Conservation (phyloP, 371 early-diverging fungal genomes). For the Mortierella sp. region DNA sequence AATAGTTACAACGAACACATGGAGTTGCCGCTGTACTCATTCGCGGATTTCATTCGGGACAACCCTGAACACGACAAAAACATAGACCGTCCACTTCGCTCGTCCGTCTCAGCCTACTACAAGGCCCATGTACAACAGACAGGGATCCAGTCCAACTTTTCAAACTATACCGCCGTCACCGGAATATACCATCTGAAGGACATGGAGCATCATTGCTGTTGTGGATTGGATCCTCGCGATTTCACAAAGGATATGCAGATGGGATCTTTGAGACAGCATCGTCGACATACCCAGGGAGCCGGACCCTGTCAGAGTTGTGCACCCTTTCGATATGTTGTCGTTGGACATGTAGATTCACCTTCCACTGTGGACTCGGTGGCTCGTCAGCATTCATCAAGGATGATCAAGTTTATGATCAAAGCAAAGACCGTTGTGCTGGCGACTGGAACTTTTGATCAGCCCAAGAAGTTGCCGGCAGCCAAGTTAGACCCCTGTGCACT, state of each 20-base stretch:
- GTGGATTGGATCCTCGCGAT: constrained; percentile 29
- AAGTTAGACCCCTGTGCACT: constrained; percentile 30
- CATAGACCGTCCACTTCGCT: constrained; percentile 46
- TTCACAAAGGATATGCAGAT: neutral
- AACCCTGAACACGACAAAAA: constrained; percentile 38
- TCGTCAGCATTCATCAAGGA: neutral
- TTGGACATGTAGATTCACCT: constrained; percentile 35
- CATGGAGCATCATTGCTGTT: constrained; percentile 51
- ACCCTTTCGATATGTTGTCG: constrained; percentile 39
- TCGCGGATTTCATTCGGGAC: constrained; percentile 42
- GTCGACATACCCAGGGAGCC: neutral
- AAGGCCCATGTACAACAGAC: constrained; percentile 36
- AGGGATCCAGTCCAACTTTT: constrained; percentile 45
- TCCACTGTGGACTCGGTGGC: neutral
- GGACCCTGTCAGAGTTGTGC: constrained; percentile 26
- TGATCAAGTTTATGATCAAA: constrained; percentile 37
- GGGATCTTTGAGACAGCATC: neutral
- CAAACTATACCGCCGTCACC: constrained; percentile 47
- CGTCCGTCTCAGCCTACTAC: constrained; percentile 56
- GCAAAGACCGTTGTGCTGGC: constrained; percentile 47
- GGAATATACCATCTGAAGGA: constrained; percentile 55
- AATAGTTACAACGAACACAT: constrained; percentile 56
- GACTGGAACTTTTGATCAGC: constrained; percentile 57
- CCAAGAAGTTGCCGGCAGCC: constrained; percentile 43
- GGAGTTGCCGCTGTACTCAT: constrained; percentile 53